Conservation (phyloP, 2,329 filamentous ascomycete genomes). For the Cladorrhinum sp. region DNA sequence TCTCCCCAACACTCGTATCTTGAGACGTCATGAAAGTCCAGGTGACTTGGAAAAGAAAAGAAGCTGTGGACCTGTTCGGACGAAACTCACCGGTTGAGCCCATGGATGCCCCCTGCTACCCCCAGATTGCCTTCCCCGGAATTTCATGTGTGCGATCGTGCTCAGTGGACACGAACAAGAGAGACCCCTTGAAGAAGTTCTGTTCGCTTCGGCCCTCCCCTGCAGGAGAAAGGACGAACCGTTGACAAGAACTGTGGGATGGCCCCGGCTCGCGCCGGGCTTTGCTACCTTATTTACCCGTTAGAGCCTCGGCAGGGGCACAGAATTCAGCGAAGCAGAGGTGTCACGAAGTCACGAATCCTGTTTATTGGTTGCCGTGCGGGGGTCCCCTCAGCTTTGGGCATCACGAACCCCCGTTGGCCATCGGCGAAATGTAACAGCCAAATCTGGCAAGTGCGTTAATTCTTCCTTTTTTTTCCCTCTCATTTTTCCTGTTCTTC, state of each 20-base stretch:
- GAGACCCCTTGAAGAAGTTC: constrained; percentile 2
- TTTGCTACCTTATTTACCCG: constrained; percentile 8
- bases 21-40: not conserved
- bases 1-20: not conserved
- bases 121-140: constrained; percentile 2
- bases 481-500: not conserved
- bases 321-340: not conserved
- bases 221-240: not conserved
- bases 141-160: constrained; percentile 5
- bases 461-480: not conserved
- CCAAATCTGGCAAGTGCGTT: not conserved
- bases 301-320: constrained; percentile 9
- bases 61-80: not conserved
- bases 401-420: not conserved
- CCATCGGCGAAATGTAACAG: not conserved
- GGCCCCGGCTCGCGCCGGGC: constrained; percentile 2
- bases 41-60: not conserved
- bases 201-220: not conserved
- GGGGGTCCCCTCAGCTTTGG: not conserved
- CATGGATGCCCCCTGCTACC: constrained; percentile 3
- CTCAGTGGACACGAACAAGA: too few species aligned
- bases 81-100: not conserved
- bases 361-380: not conserved
- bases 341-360: not conserved
- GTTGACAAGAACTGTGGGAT: not conserved